Evolutionary conservation across 345 rosid species (phyloP).

Genomic region (Litchi chinensis): DNA sequence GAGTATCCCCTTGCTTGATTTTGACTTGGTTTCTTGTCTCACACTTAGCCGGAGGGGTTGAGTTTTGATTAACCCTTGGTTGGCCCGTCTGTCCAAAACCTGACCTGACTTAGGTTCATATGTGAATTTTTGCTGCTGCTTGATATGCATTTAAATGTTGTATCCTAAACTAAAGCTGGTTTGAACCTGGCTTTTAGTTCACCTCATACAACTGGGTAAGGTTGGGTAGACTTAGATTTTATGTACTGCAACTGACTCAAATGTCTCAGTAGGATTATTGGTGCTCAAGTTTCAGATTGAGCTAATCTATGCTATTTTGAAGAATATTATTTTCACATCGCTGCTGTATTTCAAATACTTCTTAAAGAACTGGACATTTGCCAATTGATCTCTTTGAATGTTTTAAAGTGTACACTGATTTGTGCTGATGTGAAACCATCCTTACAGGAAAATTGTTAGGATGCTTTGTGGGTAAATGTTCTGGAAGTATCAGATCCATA

Average conservation of each 20-base stretch:
- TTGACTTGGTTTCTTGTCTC: neutral
- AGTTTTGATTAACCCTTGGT: neutral
- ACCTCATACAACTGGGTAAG: neutral
- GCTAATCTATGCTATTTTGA: slow-evolving; percentile 5
- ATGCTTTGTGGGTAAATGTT: slow-evolving; percentile 85
- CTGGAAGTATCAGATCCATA: slow-evolving; percentile 89
- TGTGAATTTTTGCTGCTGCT: neutral
- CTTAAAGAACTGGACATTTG: neutral
- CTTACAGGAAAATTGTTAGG: slow-evolving; percentile 78
- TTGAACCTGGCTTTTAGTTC: neutral
- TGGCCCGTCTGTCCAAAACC: neutral
- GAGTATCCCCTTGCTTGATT: neutral
- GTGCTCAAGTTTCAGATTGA: neutral
- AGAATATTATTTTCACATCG: neutral
- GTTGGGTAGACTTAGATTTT: neutral
- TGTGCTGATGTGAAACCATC: slow-evolving; percentile 22
- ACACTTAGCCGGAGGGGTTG: neutral
- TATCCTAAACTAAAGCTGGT: neutral
- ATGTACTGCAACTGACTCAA: neutral
- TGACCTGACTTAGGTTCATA: neutral
- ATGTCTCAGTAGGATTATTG: neutral
- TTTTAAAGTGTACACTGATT: neutral
- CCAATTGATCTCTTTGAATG: slow-evolving; percentile 6
- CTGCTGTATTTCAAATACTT: neutral
- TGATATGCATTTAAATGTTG: neutral